phyloP scores from a whole-genome alignment of 371 early-diverging fungal genomes.

The Mucor lusitanicus region DNA sequence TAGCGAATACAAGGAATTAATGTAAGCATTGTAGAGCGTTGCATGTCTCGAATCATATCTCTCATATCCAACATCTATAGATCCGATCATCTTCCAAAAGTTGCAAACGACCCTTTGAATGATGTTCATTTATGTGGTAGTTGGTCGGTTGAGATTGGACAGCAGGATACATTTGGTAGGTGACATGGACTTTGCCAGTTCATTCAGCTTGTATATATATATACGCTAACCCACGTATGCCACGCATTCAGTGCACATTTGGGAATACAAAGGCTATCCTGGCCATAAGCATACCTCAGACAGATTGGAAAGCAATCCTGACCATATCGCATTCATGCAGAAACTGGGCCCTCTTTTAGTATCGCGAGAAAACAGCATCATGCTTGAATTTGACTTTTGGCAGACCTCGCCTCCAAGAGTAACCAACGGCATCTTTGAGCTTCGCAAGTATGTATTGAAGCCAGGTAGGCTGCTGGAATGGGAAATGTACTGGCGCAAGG shows the following conservation, averaged over 20 bases:
- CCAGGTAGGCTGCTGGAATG: conserved; percentile 92
- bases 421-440: conserved; percentile 86
- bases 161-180: conserved; percentile 80
- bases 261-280: conserved; percentile 92
- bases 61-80: background rate
- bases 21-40: conserved; percentile 41
- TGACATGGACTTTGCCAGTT: no score
- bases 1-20: conserved; percentile 77
- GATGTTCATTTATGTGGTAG: conserved; percentile 85
- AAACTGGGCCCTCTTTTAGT: conserved; percentile 69
- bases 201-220: background rate
- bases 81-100: conserved; percentile 70
- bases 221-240: background rate
- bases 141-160: conserved; percentile 87
- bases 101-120: conserved; percentile 74
- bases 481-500: conserved; percentile 89
- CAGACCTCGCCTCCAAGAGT: conserved; percentile 74
- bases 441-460: conserved; percentile 85
- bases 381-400: conserved; percentile 95
- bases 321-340: conserved; percentile 52
- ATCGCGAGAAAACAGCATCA: conserved; percentile 79
- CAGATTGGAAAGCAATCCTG: conserved; percentile 50
- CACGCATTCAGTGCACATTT: conserved; percentile 72
- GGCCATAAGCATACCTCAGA: conserved; percentile 70
- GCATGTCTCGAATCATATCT: no score